phyloP scores from a whole-genome alignment of 75 land plant species.

The Sequoia sempervirens region DNA sequence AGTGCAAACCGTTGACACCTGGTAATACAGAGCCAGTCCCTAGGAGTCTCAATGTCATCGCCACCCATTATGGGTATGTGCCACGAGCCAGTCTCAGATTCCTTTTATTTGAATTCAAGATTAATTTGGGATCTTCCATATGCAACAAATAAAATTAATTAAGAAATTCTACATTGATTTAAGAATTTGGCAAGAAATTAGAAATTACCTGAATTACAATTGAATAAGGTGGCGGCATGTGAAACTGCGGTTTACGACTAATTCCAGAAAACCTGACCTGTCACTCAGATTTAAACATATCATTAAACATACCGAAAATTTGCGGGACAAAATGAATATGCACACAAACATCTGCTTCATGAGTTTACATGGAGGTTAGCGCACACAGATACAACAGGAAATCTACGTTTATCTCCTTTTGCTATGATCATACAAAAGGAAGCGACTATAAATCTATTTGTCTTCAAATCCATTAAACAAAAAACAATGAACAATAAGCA shows the following conservation, averaged over 20 bases:
- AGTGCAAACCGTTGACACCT: conserved; percentile 10
- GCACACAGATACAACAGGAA: neutral
- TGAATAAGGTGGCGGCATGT: conserved; percentile 88
- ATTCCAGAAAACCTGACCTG: conserved; percentile 67
- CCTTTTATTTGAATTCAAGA: conserved; percentile 36
- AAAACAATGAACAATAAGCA: neutral
- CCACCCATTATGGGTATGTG: conserved; percentile 65
- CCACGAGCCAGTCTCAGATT: conserved; percentile 80
- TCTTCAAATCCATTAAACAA: neutral
- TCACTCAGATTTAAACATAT: neutral
- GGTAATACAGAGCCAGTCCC: conserved; percentile 61
- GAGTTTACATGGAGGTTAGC: neutral
- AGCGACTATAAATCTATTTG: neutral
- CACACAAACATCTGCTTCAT: neutral
- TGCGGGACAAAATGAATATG: neutral
- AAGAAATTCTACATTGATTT: neutral
- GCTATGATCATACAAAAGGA: neutral
- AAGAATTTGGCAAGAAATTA: neutral
- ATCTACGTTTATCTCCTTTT: neutral
- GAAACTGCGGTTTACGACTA: conserved; percentile 35
- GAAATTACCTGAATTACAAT: conserved; percentile 69
- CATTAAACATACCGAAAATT: neutral
- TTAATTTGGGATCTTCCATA: neutral
- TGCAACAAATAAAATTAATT: neutral
- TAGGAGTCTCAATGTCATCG: conserved; percentile 42